phyloP scores from a whole-genome alignment of 106 monocot genomes.

The Acorus calamus region DNA sequence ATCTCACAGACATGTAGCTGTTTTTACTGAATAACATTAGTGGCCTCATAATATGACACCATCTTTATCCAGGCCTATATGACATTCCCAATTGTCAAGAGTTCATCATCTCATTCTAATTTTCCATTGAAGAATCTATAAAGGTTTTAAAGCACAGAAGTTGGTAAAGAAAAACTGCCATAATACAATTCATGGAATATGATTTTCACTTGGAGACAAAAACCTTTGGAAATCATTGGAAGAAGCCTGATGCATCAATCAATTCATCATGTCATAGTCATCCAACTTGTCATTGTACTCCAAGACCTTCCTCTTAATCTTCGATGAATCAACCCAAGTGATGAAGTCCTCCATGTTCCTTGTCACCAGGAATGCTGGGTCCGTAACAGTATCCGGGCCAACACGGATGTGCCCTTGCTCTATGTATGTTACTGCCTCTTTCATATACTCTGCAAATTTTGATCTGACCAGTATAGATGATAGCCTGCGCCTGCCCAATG shows the following conservation, averaged over 20 bases:
- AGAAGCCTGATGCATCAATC: neutral
- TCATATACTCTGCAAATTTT: conserved; percentile 74
- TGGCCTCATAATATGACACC: too few relatives aligned
- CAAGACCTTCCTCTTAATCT: conserved; percentile 78
- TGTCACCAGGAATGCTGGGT: conserved; percentile 76
- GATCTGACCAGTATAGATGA: conserved; percentile 39
- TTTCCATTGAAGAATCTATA: too few relatives aligned
- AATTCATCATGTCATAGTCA: conserved; percentile 70
- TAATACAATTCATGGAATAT: too few relatives aligned
- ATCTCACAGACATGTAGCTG: too few relatives aligned
- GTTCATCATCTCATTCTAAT: too few relatives aligned
- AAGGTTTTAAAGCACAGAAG: too few relatives aligned
- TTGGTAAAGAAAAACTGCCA: too few relatives aligned
- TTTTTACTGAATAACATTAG: too few relatives aligned
- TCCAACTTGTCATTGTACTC: conserved; percentile 72
- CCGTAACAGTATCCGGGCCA: conserved; percentile 71
- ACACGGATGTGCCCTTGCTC: conserved; percentile 88
- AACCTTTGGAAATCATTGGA: too few relatives aligned
- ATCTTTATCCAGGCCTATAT: too few relatives aligned
- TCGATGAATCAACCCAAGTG: conserved; percentile 93
- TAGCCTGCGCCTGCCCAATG: conserved; percentile 41
- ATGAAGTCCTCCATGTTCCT: conserved; percentile 89
- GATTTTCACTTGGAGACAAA: too few relatives aligned
- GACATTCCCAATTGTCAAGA: too few relatives aligned
- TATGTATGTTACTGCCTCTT: conserved; percentile 80